A percentile compares a stretch with the other conserved stretches of the same genome.
These are phyloP conservation scores for Penicillium angulare DNA, from an alignment of 495 filamentous ascomycete species.

Conservation along the genomic window DNA sequence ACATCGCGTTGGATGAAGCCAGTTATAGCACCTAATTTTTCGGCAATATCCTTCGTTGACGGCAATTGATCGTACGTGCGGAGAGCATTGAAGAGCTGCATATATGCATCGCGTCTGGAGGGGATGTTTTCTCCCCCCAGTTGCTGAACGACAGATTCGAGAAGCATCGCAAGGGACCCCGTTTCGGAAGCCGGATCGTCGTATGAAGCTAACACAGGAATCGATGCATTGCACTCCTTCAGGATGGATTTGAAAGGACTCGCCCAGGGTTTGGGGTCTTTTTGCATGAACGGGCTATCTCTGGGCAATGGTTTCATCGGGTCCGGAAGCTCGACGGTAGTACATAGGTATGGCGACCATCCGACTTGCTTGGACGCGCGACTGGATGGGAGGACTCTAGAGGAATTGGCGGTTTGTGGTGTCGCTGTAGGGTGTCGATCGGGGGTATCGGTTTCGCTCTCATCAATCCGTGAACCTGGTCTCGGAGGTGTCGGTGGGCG, in stretches of 20 bases:
- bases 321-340: conserved; percentile 24
- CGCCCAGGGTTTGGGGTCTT: conserved; percentile 56
- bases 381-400: conserved; percentile 30
- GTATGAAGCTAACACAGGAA: conserved; percentile 34
- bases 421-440: conserved; percentile 47
- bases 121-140: conserved; percentile 67
- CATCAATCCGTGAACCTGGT: conserved; percentile 48
- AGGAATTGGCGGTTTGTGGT: conserved; percentile 42
- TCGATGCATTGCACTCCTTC: conserved; percentile 57
- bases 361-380: conserved; percentile 66
- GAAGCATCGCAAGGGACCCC: conserved; percentile 65
- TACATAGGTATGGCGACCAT: conserved; percentile 64
- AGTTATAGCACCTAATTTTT: conserved; percentile 71
- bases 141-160: conserved; percentile 74
- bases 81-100: conserved; percentile 69
- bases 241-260: conserved; percentile 72
- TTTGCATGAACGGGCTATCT: conserved; percentile 44
- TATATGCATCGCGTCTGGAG: conserved; percentile 81
- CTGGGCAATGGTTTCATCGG: conserved; percentile 51
- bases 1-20: conserved; percentile 82
- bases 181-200: conserved; percentile 40
- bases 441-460: conserved; percentile 32
- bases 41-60: conserved; percentile 63
- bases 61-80: conserved; percentile 76
- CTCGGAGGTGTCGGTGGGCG: conserved; percentile 63